Evolutionary conservation across 371 early-diverging fungal genomes (phyloP).

Genomic region (Rhizopus arrhizus): DNA sequence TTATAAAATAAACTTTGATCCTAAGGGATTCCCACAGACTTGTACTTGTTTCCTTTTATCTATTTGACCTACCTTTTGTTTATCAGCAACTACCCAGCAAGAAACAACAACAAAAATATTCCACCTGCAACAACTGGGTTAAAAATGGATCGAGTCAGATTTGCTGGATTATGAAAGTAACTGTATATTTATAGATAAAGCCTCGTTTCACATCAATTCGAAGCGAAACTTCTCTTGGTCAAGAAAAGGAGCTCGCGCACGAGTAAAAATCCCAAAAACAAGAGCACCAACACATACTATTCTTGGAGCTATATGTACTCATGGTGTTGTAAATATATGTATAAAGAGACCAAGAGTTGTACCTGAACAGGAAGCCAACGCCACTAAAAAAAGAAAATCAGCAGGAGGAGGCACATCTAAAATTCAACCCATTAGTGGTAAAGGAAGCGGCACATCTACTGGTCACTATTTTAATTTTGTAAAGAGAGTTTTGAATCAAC

Average conservation of each 20-base stretch:
- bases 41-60: no score
- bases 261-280: conserved; percentile 8
- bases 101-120: no score
- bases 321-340: conserved; percentile 6
- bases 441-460: conserved; percentile 3
- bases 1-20: no score
- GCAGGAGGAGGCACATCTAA: background rate
- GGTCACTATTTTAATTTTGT: conserved; percentile 14
- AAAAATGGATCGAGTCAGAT: no score
- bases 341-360: background rate
- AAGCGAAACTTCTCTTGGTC: conserved; percentile 5
- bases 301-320: conserved; percentile 2
- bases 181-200: conserved; percentile 12
- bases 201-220: conserved; percentile 11
- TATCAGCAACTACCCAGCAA: no score
- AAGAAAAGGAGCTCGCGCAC: background rate
- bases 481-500: background rate
- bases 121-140: no score
- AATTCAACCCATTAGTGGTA: background rate
- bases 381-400: conserved; percentile 5
- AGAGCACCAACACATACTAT: conserved; percentile 8
- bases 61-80: no score
- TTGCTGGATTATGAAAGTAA: conserved; percentile 9
- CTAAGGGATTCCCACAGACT: no score
- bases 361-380: background rate